Conservation (phyloP, 306 rosid genomes). For the Crataegus laevigata region DNA sequence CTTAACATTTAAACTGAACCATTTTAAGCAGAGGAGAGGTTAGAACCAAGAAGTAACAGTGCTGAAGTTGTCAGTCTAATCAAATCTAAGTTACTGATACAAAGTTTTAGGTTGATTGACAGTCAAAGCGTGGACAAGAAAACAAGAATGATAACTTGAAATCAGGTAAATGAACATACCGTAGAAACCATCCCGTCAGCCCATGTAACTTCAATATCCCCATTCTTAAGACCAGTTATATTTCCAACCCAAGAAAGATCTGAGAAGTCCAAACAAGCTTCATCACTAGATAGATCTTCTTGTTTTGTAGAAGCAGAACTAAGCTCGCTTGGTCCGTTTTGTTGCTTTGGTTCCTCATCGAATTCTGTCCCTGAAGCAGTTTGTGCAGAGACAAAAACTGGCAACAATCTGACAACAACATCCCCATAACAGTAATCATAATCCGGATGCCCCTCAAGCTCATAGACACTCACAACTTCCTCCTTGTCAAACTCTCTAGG, state of each 20-base stretch:
- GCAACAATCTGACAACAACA: slow-evolving; percentile 85
- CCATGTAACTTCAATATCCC: slow-evolving; percentile 98
- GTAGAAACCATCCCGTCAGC: slow-evolving; percentile 96
- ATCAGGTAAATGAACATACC: slow-evolving; percentile 44
- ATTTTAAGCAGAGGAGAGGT: slow-evolving; percentile 1
- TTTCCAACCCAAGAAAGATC: slow-evolving; percentile 99
- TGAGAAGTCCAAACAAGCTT: slow-evolving; percentile 44
- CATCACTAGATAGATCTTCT: slow-evolving; percentile 32
- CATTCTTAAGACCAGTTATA: slow-evolving; percentile 83
- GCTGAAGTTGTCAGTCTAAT: neutral
- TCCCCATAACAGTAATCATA: slow-evolving; percentile 96
- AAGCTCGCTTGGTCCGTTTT: slow-evolving; percentile 34
- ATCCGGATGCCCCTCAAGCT: slow-evolving; percentile 96
- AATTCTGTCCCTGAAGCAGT: slow-evolving; percentile 34
- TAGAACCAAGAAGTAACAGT: neutral
- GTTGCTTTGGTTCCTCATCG: slow-evolving; percentile 37
- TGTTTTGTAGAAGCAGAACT: slow-evolving; percentile 19
- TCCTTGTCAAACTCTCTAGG: slow-evolving; percentile 84
- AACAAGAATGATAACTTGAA: slow-evolving; percentile 7
- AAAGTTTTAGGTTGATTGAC: slow-evolving; percentile 3
- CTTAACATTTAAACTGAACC: neutral
- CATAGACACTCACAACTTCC: slow-evolving; percentile 90
- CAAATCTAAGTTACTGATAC: slow-evolving; percentile 8
- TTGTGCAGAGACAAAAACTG: slow-evolving; percentile 50
- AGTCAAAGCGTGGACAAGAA: neutral